Evolutionary conservation across 345 rosid genomes (phyloP), one percentile per base, ranked within the genome.

Genomic region (Populus davidiana): DNA sequence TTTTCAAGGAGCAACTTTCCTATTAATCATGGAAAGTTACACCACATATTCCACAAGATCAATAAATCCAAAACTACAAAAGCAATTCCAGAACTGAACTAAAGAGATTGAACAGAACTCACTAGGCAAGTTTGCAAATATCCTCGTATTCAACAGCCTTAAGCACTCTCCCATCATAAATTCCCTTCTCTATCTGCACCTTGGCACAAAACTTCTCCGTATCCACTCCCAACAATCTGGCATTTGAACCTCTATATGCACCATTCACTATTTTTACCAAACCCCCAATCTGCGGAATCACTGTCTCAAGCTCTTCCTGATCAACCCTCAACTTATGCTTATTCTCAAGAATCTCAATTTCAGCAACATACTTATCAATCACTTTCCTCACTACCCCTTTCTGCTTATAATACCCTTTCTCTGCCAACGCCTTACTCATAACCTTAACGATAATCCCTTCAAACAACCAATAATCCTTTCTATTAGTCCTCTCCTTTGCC

Each of bases 291-390:
- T 96, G 98, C 0, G 97, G 99, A 77, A 93, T 89, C 78, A 93
- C 99, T 0, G 97, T 96, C 88, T 96, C 98, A 17, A 96, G 92
- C 91, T 96, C 99, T 79, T 89, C 94, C 77, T 93, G 99, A 84
- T 96, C 99, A 70, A 96, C 94, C 77, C 96, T 85, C 82, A 96
- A 75, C 36, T 84, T 83, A 52, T 96, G 97, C 84, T 93, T 96
- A 75, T 79, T 90, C 75, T 92, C 93, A 25, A 92, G 82, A 92
- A 93, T 93, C 82, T 92, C 94, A 18, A 92, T 86, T 83, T 96
- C 98, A 23, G 97, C 98, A 7, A 90, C 94, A 66, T 93, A 96
- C 69, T 82, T 88, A 62, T 96, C 99, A 38, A 92, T 89, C 74
- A 93, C 99, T 84, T 87, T 90, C 81, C 81, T 92, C 79, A 96